Evolutionary conservation across 2,329 filamentous ascomycete genomes (phyloP).

Genomic region (Dichotomopilus funicola): DNA sequence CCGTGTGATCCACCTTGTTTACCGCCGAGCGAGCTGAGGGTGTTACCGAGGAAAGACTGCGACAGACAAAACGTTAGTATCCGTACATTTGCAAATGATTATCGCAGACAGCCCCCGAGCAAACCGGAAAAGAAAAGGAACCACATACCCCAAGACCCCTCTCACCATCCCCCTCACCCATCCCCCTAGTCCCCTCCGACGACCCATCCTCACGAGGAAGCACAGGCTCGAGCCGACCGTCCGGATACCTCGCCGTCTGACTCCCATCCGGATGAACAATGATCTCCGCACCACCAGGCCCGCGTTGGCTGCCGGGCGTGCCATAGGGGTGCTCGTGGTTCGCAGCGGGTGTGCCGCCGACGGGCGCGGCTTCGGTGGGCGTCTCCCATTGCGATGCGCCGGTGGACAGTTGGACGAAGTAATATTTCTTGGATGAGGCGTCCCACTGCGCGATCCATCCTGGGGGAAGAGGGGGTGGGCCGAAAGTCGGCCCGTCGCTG

Average conservation of each 20-base stretch:
- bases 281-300: slow-evolving; percentile 36
- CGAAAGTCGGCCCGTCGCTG: slow-evolving; percentile 52
- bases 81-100: background rate
- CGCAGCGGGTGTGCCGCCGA: slow-evolving; percentile 50
- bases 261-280: slow-evolving; percentile 58
- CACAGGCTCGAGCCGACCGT: slow-evolving; percentile 55
- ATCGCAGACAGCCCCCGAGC: background rate
- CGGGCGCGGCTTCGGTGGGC: slow-evolving; percentile 57
- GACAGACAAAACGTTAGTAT: background rate
- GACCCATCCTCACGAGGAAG: slow-evolving; percentile 34
- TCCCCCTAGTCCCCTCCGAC: slow-evolving; percentile 21
- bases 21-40: slow-evolving; percentile 43
- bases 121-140: background rate
- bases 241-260: slow-evolving; percentile 54
- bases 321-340: slow-evolving; percentile 57
- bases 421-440: slow-evolving; percentile 57
- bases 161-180: slow-evolving; percentile 47
- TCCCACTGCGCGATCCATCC: slow-evolving; percentile 69
- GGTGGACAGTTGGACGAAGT: slow-evolving; percentile 66
- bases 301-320: slow-evolving; percentile 30
- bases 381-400: slow-evolving; percentile 69
- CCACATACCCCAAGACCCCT: slow-evolving; percentile 58
- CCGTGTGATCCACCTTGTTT: slow-evolving; percentile 32
- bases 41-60: slow-evolving; percentile 48
- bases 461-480: slow-evolving; percentile 53